phyloP scores from a whole-genome alignment of 352 stramenopile genomes.

The Phytophthora podocarpi region DNA sequence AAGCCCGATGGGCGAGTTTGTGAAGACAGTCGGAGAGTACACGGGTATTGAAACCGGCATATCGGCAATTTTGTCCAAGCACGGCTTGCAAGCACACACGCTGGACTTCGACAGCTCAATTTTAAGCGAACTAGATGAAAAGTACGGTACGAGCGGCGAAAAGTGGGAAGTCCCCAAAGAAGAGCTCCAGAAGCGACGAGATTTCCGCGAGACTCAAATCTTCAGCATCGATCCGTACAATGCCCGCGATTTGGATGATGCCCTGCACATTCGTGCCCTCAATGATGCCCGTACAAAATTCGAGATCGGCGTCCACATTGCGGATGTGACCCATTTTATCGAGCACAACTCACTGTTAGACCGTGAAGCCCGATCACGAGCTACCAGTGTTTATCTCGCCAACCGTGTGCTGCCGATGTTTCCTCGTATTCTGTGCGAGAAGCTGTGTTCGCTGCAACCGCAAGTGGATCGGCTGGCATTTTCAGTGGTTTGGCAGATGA shows the following conservation, averaged over 20 bases:
- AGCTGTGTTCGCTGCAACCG: conserved; percentile 97
- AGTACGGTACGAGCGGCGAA: conserved; percentile 72
- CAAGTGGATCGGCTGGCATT: conserved; percentile 97
- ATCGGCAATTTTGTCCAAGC: conserved; percentile 91
- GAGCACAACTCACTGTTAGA: conserved; percentile 91
- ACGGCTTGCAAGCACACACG: conserved; percentile 85
- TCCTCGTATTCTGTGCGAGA: conserved; percentile 95
- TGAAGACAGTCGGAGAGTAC: conserved; percentile 78
- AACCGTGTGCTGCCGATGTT: conserved; percentile 97
- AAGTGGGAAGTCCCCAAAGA: conserved; percentile 79
- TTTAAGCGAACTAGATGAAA: conserved; percentile 71
- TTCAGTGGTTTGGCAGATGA: conserved; percentile 96
- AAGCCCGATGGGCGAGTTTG: conserved; percentile 74
- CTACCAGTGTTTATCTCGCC: conserved; percentile 97
- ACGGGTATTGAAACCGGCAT: conserved; percentile 90
- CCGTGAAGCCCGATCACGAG: conserved; percentile 90
- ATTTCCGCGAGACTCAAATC: conserved; percentile 92
- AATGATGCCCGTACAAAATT: conserved; percentile 65
- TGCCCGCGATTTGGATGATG: conserved; percentile 97
- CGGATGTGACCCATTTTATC: conserved; percentile 98
- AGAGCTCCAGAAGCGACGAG: conserved; percentile 85
- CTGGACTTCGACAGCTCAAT: conserved; percentile 72
- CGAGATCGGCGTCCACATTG: conserved; percentile 98
- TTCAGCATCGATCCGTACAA: conserved; percentile 98
- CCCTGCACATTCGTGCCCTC: conserved; percentile 90